These are phyloP conservation scores for Kewa caespitosa DNA, from an alignment of 179 eudicot genomes.

Conservation along the genomic window DNA sequence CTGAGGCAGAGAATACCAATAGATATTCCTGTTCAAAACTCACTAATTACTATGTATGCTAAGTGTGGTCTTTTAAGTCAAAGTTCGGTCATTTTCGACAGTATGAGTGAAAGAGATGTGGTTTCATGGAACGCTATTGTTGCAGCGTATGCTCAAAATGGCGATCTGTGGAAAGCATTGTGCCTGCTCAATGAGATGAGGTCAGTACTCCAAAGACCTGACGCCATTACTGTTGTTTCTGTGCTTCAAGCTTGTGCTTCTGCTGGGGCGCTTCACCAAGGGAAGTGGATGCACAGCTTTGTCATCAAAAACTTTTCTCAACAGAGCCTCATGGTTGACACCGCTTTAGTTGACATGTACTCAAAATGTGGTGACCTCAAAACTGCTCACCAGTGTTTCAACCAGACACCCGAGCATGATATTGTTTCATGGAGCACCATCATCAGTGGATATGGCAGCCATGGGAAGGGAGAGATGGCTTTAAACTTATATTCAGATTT, in stretches of 20 bases:
- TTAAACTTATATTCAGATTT: conserved; percentile 52
- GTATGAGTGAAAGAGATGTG: conserved; percentile 57
- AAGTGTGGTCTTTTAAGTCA: conserved; percentile 57
- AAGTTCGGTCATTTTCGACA: conserved; percentile 48
- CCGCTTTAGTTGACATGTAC: conserved; percentile 92
- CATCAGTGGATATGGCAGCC: conserved; percentile 80
- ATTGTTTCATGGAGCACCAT: conserved; percentile 76
- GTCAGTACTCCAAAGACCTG: conserved; percentile 44
- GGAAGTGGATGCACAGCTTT: conserved; percentile 70
- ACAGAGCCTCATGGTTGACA: conserved; percentile 52
- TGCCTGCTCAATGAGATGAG: conserved; percentile 66
- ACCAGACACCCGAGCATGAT: conserved; percentile 61
- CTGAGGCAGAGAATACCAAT: conserved; percentile 45
- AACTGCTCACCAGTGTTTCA: conserved; percentile 61
- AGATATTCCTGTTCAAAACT: conserved; percentile 64
- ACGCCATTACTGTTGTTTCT: conserved; percentile 61
- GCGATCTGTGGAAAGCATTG: conserved; percentile 53
- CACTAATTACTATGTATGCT: conserved; percentile 79
- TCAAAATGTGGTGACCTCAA: conserved; percentile 76
- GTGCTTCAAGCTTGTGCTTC: conserved; percentile 83
- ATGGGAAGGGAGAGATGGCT: conserved; percentile 73
- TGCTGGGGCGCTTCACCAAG: conserved; percentile 73
- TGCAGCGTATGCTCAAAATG: conserved; percentile 67
- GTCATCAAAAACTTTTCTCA: conserved; percentile 48
- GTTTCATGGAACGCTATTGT: conserved; percentile 90